These are phyloP conservation scores for Nosema muscidifuracis DNA, from an alignment of 371 early-diverging fungal genomes.

Conservation along the genomic window DNA sequence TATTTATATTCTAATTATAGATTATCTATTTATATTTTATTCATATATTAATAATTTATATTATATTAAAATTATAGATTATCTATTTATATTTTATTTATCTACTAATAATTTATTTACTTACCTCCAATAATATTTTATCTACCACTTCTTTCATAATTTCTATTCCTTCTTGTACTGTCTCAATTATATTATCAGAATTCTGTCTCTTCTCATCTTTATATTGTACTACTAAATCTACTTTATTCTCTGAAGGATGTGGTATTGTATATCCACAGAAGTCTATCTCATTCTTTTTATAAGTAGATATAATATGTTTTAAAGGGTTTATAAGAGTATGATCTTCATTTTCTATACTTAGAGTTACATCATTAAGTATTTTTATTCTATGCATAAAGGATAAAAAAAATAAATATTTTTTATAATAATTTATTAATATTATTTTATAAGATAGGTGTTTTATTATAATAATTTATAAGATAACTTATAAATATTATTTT, in stretches of 20 bases:
- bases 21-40: too few species aligned
- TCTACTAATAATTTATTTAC: too few species aligned
- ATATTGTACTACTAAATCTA: slow-evolving; percentile 80
- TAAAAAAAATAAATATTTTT: not conserved
- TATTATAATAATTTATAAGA: not conserved
- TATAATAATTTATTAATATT: not conserved
- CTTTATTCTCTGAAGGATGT: slow-evolving; percentile 90
- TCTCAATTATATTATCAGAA: slow-evolving; percentile 27
- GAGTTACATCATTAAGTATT: slow-evolving; percentile 28
- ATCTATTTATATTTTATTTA: too few species aligned
- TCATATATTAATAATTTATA: too few species aligned
- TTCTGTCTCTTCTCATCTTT: slow-evolving; percentile 48
- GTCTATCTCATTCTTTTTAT: slow-evolving; percentile 69
- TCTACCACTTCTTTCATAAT: slow-evolving; percentile 7
- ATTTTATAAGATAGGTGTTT: not conserved
- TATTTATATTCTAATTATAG: too few species aligned
- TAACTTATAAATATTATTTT: too few species aligned
- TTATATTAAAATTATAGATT: too few species aligned
- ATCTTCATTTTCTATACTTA: slow-evolving; percentile 45
- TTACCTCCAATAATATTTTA: not conserved
- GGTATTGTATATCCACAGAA: slow-evolving; percentile 96
- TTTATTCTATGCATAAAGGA: slow-evolving; percentile 7
- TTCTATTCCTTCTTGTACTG: slow-evolving; percentile 25
- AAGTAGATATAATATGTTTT: slow-evolving; percentile 38
- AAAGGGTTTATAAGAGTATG: slow-evolving; percentile 57